Evolutionary conservation across 768 basidiomycete species (phyloP).

Genomic region (Pulveroboletus sp.): DNA sequence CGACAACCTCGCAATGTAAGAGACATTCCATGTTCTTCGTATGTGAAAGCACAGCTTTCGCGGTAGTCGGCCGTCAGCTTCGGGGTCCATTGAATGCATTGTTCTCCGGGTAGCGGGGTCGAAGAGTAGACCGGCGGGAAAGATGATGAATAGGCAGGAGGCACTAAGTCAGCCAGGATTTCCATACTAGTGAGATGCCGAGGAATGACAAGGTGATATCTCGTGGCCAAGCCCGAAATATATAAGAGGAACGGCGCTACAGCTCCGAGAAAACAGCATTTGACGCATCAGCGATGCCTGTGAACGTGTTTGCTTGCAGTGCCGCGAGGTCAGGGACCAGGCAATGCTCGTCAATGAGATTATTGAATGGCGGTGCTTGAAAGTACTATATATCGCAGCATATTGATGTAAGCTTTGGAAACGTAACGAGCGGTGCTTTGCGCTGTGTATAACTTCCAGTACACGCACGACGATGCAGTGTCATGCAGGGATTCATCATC

Average conservation of each 20-base stretch:
- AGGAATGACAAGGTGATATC: neutral
- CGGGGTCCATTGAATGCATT: slow-evolving; percentile 48
- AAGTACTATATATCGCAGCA: no score
- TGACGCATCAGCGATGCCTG: slow-evolving; percentile 4
- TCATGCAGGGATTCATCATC: no score
- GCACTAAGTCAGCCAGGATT: slow-evolving; percentile 5
- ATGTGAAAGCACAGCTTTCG: slow-evolving; percentile 28
- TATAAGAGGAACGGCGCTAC: slow-evolving; percentile 21
- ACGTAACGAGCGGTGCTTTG: slow-evolving; percentile 1
- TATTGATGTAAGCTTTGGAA: no score
- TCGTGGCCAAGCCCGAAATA: slow-evolving; percentile 9
- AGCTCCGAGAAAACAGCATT: neutral
- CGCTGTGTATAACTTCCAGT: no score
- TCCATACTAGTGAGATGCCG: slow-evolving; percentile 17
- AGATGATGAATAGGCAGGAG: slow-evolving; percentile 55
- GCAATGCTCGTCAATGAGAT: slow-evolving; percentile 12
- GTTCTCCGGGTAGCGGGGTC: slow-evolving; percentile 49
- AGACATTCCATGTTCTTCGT: slow-evolving; percentile 29
- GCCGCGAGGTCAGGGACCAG: slow-evolving; percentile 13
- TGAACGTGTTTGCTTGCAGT: slow-evolving; percentile 8
- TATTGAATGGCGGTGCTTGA: slow-evolving; percentile 5
- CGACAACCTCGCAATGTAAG: slow-evolving; percentile 30
- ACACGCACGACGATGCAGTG: slow-evolving; percentile 10
- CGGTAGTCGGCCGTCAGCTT: slow-evolving; percentile 1
- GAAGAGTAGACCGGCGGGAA: slow-evolving; percentile 56